These are phyloP conservation scores for Phytophthora lateralis DNA, from an alignment of 352 stramenopile species.

Conservation along the genomic window DNA sequence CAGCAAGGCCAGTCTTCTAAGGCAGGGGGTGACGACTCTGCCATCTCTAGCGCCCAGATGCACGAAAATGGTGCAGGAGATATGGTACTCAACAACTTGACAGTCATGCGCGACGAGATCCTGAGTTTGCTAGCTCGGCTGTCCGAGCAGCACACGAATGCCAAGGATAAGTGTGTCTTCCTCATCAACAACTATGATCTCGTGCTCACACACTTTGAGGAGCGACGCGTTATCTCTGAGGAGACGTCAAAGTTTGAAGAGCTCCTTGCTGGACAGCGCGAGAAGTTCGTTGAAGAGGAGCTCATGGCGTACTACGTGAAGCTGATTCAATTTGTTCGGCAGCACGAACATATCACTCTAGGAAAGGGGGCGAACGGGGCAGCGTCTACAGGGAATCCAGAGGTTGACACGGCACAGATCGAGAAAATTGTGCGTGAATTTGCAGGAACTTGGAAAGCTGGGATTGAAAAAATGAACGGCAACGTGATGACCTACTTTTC, in stretches of 20 bases:
- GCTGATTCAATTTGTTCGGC: conserved; percentile 98
- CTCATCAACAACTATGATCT: conserved; percentile 99
- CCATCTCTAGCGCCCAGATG: conserved; percentile 74
- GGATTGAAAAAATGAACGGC: conserved; percentile 97
- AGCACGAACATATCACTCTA: conserved; percentile 90
- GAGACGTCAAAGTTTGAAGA: conserved; percentile 96
- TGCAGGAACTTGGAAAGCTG: conserved; percentile 94
- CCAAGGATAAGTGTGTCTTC: conserved; percentile 97
- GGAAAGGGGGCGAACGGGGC: conserved; percentile 24
- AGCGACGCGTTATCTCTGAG: conserved; percentile 93
- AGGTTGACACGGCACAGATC: conserved; percentile 90
- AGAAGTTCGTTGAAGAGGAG: conserved; percentile 98
- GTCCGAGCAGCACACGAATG: conserved; percentile 89
- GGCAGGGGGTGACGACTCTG: conserved; percentile 31
- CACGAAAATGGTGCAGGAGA: conserved; percentile 87
- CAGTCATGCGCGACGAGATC: conserved; percentile 81
- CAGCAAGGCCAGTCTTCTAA: conserved; percentile 39
- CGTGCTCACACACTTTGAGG: conserved; percentile 95
- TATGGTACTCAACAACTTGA: conserved; percentile 95
- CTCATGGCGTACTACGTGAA: conserved; percentile 92
- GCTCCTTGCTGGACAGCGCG: conserved; percentile 91
- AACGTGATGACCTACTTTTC: conserved; percentile 98
- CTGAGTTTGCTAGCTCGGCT: conserved; percentile 82
- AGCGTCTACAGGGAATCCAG: conserved; percentile 22
- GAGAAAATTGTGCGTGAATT: conserved; percentile 97